phyloP scores from a whole-genome alignment of 176 grass and related monocot genomes.

The Oryza brachyantha region DNA sequence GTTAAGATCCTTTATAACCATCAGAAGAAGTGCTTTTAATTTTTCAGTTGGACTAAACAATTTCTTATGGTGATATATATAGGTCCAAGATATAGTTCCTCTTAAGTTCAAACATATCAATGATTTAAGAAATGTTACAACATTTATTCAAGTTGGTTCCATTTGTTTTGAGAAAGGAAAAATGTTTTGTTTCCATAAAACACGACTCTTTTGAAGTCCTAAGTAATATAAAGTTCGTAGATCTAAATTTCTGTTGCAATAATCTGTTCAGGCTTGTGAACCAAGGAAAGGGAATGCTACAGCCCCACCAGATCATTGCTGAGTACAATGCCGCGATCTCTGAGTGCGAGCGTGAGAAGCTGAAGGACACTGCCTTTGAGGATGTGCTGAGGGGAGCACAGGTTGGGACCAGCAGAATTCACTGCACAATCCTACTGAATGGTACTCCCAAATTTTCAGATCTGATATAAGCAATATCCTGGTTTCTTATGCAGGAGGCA shows the following conservation, averaged over 20 bases:
- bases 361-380: conserved; percentile 91
- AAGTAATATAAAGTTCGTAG: background rate
- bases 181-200: background rate
- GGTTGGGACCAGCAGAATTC: conserved; percentile 41
- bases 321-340: conserved; percentile 76
- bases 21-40: background rate
- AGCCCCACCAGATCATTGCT: conserved; percentile 78
- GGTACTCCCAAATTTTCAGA: background rate
- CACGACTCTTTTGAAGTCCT: background rate
- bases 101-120: background rate
- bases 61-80: background rate
- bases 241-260: background rate
- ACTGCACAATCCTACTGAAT: background rate
- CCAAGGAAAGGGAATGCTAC: conserved; percentile 94
- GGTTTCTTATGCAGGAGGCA: conserved; percentile 54
- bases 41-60: background rate
- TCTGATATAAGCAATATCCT: background rate
- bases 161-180: background rate
- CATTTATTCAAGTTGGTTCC: background rate
- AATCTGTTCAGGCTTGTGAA: conserved; percentile 56
- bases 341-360: conserved; percentile 75
- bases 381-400: conserved; percentile 94
- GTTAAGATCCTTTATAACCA: background rate
- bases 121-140: background rate
- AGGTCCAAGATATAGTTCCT: background rate